Conservation (phyloP, 495 filamentous ascomycete species). For the Trichoderma virens region DNA sequence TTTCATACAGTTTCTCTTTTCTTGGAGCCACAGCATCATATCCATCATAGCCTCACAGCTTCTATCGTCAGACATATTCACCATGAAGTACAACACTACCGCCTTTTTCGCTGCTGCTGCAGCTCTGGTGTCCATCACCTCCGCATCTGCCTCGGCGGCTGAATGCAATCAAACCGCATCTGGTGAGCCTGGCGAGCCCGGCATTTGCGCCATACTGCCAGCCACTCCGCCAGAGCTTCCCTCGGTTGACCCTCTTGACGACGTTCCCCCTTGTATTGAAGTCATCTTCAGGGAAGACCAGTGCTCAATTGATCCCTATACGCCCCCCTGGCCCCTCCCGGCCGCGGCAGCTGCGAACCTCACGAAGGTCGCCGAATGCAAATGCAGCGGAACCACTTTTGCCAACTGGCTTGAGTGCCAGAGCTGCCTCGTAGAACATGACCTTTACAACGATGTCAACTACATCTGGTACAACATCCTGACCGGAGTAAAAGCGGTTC, state of each 20-base stretch:
- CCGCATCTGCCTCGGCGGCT: not conserved
- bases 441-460: constrained; percentile 22
- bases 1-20: not conserved
- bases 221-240: too few species aligned
- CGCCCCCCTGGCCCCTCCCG: constrained; percentile 14
- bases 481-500: constrained; percentile 17
- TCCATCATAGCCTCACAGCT: not conserved
- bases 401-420: constrained; percentile 31
- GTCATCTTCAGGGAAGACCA: constrained; percentile 23
- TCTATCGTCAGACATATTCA: not conserved
- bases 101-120: not conserved
- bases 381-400: constrained; percentile 34
- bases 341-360: too few species aligned
- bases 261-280: constrained; percentile 23
- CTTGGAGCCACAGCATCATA: not conserved
- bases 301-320: constrained; percentile 21
- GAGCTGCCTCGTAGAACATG: constrained; percentile 29
- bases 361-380: constrained; percentile 35
- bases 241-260: too few species aligned
- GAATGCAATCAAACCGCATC: not conserved
- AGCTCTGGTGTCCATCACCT: not conserved
- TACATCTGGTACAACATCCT: constrained; percentile 23
- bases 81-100: not conserved
- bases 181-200: not conserved
- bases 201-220: too few species aligned